These are phyloP conservation scores for Neofusicoccum sp. DNA, from an alignment of 2,329 filamentous ascomycete genomes.

Conservation along the genomic window DNA sequence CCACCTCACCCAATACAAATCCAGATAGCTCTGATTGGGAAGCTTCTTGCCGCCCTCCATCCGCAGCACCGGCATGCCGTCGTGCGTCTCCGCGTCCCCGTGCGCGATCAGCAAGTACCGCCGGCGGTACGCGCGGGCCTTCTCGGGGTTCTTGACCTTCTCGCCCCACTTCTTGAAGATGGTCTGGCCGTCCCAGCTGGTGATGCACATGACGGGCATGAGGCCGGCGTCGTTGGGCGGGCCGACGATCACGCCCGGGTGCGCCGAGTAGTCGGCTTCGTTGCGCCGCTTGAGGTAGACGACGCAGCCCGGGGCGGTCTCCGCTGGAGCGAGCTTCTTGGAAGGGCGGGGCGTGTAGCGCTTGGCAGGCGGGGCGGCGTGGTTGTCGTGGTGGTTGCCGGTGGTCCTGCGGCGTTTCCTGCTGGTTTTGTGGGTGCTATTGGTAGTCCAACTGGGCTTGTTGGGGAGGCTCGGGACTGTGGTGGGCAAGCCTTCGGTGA, in stretches of 20 bases:
- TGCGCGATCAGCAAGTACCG: neutral
- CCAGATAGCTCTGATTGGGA: neutral
- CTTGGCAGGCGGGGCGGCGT: no score
- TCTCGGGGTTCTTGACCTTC: neutral
- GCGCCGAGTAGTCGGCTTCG: neutral
- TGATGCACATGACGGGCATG: neutral
- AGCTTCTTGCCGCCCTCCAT: neutral
- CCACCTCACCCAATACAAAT: neutral
- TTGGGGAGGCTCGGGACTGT: no score
- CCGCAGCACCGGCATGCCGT: neutral
- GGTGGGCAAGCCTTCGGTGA: no score
- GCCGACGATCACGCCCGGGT: neutral
- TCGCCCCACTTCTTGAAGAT: neutral
- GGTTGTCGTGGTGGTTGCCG: no score
- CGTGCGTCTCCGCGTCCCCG: neutral
- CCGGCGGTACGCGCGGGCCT: neutral
- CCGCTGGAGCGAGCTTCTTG: no score
- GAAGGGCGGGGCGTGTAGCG: no score
- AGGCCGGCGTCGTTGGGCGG: no score
- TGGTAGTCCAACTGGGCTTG: no score
- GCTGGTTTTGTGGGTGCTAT: no score
- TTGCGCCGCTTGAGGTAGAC: no score
- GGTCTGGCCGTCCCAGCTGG: neutral
- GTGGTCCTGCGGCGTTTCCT: no score
- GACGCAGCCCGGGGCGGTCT: no score